phyloP scores from a whole-genome alignment of 1,284 basidiomycete genomes.

The Rhodotorula sp. region DNA sequence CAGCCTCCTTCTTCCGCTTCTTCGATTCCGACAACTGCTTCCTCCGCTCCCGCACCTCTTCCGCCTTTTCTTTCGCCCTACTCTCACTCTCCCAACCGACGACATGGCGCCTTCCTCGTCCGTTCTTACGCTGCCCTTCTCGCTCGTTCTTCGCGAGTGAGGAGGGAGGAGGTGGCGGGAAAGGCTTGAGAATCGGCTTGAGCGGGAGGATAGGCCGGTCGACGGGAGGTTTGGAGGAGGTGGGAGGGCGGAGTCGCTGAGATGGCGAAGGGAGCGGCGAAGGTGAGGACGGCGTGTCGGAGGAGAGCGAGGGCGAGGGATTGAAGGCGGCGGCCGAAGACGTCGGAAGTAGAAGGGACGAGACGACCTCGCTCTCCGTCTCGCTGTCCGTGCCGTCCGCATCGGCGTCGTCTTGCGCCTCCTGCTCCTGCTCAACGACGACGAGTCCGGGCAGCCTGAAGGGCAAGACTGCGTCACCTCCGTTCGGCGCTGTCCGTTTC shows the following conservation, averaged over 20 bases:
- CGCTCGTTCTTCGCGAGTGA: slow-evolving; percentile 9
- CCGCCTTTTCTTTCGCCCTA: neutral
- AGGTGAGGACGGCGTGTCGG: slow-evolving; percentile 5
- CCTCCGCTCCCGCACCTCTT: too few species aligned
- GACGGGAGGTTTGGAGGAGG: neutral
- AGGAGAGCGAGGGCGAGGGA: neutral
- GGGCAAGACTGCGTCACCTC: neutral
- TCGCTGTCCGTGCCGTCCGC: slow-evolving; percentile 27
- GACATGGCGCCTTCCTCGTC: slow-evolving; percentile 23
- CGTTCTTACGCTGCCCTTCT: slow-evolving; percentile 28
- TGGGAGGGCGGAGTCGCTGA: neutral
- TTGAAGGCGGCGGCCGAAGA: neutral
- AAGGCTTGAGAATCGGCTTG: slow-evolving; percentile 26
- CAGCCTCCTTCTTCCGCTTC: neutral
- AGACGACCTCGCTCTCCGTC: slow-evolving; percentile 23
- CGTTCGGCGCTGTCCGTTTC: neutral
- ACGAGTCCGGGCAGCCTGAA: neutral
- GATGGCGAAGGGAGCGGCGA: slow-evolving; percentile 14
- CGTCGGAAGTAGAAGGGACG: slow-evolving; percentile 11
- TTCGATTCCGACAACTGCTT: too few species aligned
- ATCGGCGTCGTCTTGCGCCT: slow-evolving; percentile 1
- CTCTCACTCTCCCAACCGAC: slow-evolving; percentile 19
- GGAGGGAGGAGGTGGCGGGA: neutral
- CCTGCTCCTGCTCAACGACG: neutral
- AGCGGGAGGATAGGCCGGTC: neutral